These are phyloP conservation scores for Bromus sterilis DNA, from an alignment of 176 grass and related monocot genomes.

Conservation along the genomic window DNA sequence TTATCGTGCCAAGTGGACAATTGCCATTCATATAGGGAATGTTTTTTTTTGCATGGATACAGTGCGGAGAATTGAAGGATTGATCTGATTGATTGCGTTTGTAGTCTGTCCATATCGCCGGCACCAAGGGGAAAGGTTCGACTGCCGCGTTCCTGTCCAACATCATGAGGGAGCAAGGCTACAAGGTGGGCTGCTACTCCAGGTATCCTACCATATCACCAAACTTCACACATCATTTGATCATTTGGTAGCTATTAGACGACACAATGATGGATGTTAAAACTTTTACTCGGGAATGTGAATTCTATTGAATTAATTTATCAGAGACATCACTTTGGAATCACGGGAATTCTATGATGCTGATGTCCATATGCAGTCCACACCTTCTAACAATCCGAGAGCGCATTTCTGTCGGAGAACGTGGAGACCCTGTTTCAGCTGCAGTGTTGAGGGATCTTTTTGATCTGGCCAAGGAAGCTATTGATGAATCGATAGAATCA, in stretches of 20 bases:
- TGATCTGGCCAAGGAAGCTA: conserved; percentile 36
- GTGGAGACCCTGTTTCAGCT: conserved; percentile 61
- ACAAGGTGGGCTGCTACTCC: conserved; percentile 77
- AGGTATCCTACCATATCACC: conserved; percentile 32
- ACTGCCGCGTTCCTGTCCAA: conserved; percentile 65
- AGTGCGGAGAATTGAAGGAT: not conserved
- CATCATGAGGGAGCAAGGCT: conserved; percentile 86
- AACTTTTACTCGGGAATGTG: not conserved
- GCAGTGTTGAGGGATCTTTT: conserved; percentile 48
- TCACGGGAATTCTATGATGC: not conserved
- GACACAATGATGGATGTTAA: too few relatives aligned
- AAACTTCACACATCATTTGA: not conserved
- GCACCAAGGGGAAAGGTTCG: conserved; percentile 97
- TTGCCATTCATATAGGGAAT: not conserved
- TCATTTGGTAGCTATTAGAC: not conserved
- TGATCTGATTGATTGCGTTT: not conserved
- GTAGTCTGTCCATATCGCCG: conserved; percentile 81
- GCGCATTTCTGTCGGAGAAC: conserved; percentile 70
- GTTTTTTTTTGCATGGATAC: not conserved
- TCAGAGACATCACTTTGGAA: too few relatives aligned
- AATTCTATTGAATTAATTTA: not conserved
- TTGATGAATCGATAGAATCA: conserved; percentile 62
- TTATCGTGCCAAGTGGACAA: not conserved
- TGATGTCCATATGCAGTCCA: conserved; percentile 42
- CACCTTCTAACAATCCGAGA: conserved; percentile 80